Evolutionary conservation across 495 filamentous ascomycete genomes (phyloP).

Genomic region (Annulohypoxylon bovei): DNA sequence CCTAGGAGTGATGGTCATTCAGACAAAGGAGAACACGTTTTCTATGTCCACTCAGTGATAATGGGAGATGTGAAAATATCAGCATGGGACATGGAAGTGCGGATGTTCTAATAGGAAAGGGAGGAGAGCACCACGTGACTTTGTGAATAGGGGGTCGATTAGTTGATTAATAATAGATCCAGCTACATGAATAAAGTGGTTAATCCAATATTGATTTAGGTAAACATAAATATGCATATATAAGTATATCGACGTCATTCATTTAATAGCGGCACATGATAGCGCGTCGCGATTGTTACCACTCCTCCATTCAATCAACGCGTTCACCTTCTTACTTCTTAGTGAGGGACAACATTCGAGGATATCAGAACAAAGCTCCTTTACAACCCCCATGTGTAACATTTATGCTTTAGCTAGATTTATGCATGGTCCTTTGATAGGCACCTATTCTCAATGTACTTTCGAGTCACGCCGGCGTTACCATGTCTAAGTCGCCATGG

Average conservation of each 20-base stretch:
- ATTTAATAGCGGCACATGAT: conserved; percentile 31
- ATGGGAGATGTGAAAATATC: not conserved
- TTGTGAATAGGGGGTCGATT: not conserved
- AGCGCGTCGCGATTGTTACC: conserved; percentile 34
- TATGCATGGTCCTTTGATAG: not conserved
- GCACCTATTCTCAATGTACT: conserved; percentile 20
- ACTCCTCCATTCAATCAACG: conserved; percentile 29
- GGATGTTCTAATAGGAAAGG: not conserved
- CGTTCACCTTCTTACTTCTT: conserved; percentile 20
- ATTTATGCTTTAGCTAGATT: not conserved
- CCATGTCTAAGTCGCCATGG: conserved; percentile 55
- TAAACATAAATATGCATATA: conserved; percentile 8
- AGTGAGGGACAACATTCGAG: not conserved
- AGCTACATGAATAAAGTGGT: not conserved
- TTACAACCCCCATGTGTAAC: conserved; percentile 2
- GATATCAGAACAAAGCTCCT: not conserved
- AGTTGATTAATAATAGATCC: not conserved
- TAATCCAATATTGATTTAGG: not conserved
- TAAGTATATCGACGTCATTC: not conserved
- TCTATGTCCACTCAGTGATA: not conserved
- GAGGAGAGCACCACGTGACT: not conserved
- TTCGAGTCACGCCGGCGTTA: conserved; percentile 9
- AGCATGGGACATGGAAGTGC: not conserved
- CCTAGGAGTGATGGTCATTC: too few relatives aligned
- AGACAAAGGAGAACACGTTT: not conserved